Base-by-base conservation (phyloP, 2,329 filamentous ascomycete species). In the Rugonectria rugulosa region DNA sequence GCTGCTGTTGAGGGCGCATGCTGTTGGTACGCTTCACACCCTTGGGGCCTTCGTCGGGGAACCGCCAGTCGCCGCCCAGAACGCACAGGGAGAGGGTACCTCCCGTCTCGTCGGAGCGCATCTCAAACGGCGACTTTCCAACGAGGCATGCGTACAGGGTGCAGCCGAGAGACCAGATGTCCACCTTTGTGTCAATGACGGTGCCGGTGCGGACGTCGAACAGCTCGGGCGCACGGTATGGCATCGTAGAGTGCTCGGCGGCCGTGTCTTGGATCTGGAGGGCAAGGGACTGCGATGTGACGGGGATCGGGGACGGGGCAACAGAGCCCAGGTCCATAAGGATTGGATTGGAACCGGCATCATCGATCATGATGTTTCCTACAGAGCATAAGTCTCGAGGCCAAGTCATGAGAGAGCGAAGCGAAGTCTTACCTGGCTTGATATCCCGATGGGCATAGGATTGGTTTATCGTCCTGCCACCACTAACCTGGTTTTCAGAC, bases 291-390 rank as follows among this genome's bases (percentile, higher is more conserved):
- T 94, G 88, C 15, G 91, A 95, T 5, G 94, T 96, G 65, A 98
- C 94, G 21, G 91, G 86, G 53, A 92, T 91, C 2, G 95, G 95
- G 2, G 91, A 92, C 15, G 90, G 90, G 34, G 92, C 89, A 53
- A 99, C 81, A 53, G 92, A 97, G 61, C 95, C 95, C 20, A 99
- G 87, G 72, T 99, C 95, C 95, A 99, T 99, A 29, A 99, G 84
- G 67, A 99, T 95, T 3, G 95, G 94, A 24, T 88, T 88, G 56
- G 87, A 84, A 64, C 95, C 95, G 67, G 92, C 87, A 72, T 98
- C 94, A 63, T 91, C 89, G 64, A 99, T 97, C 95, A 99, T 99
- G 71, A 99, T 96, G 77, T 99, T 99, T 55, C 92, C 85, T 86
- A 55, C 1, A 11, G n/a, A 41, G 32, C 8, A 19, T 62, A 20